Evolutionary conservation across 768 basidiomycete species (phyloP).

Genomic region (Xerocomus brunneocitrinus): DNA sequence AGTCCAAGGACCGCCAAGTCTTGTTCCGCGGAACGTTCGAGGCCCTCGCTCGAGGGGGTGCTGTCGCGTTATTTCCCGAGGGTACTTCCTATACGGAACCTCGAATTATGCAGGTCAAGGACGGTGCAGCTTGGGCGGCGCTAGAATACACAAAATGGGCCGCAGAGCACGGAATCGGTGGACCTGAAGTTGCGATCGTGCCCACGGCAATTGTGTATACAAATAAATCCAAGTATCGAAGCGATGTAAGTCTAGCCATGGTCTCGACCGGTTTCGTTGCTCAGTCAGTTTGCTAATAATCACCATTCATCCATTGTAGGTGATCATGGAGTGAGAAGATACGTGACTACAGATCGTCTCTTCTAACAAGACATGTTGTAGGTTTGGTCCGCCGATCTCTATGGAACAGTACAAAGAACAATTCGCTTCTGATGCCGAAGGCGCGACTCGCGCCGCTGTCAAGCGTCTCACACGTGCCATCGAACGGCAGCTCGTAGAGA

Average conservation of each 20-base stretch:
- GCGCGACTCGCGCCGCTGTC: conserved; percentile 70
- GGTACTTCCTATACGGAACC: conserved; percentile 94
- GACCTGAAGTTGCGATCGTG: conserved; percentile 53
- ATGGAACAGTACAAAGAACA: conserved; percentile 72
- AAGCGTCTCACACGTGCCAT: conserved; percentile 80
- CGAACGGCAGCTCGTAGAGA: conserved; percentile 61
- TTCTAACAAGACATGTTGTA: conserved; percentile 30
- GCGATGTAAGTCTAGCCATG: conserved; percentile 56
- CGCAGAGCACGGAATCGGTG: conserved; percentile 47
- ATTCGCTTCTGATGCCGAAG: conserved; percentile 67
- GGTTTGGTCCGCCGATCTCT: conserved; percentile 78
- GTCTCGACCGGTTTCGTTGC: neutral
- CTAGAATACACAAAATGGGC: conserved; percentile 88
- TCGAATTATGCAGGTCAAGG: conserved; percentile 86
- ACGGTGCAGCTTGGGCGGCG: conserved; percentile 93
- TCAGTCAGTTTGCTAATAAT: conserved; percentile 11
- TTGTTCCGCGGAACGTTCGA: conserved; percentile 90
- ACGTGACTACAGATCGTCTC: neutral
- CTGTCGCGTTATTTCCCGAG: conserved; percentile 92
- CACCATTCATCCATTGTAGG: conserved; percentile 36
- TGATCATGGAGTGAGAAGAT: conserved; percentile 63
- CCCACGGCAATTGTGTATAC: conserved; percentile 92
- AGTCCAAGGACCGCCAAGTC: conserved; percentile 84
- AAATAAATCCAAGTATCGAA: conserved; percentile 93
- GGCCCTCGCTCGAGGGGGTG: conserved; percentile 70